Conservation (phyloP, 2,329 filamentous ascomycete species). For the Hypoxylon sp. region DNA sequence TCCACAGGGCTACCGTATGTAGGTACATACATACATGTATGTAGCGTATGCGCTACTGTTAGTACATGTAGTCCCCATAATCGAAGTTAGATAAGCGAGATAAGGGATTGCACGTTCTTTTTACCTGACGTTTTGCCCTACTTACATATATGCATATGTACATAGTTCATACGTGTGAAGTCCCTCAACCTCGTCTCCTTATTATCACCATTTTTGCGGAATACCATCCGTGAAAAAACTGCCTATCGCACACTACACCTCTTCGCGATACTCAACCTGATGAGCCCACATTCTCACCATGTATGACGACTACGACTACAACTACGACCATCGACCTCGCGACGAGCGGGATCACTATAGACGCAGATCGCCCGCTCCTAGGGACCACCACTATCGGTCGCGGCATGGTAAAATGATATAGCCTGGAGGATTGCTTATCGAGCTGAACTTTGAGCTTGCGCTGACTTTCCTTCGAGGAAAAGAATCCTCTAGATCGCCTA, state of each 20-base stretch:
- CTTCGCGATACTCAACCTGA: background rate
- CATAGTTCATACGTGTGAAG: no score
- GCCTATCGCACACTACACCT: background rate
- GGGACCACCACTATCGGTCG: slow-evolving; percentile 54
- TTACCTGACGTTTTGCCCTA: background rate
- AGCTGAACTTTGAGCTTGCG: slow-evolving; percentile 51
- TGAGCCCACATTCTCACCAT: slow-evolving; percentile 37
- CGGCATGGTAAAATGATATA: slow-evolving; percentile 57
- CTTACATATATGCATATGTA: background rate
- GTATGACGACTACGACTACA: slow-evolving; percentile 55
- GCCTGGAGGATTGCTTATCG: slow-evolving; percentile 52
- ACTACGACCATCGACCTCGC: slow-evolving; percentile 47
- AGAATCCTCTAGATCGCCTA: slow-evolving; percentile 56
- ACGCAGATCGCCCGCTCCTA: slow-evolving; percentile 52
- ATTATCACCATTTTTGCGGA: background rate
- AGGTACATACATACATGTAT: background rate
- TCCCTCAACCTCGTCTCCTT: background rate
- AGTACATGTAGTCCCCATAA: no score
- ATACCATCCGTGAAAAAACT: background rate
- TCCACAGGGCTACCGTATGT: no score
- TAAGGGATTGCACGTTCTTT: background rate
- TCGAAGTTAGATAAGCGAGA: background rate
- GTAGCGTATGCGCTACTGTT: no score
- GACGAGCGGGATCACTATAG: slow-evolving; percentile 51
- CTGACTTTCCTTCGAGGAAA: slow-evolving; percentile 55